Evolutionary conservation across 1,139 yeast species (phyloP).

Genomic region (Kurtzmaniella natalensis): DNA sequence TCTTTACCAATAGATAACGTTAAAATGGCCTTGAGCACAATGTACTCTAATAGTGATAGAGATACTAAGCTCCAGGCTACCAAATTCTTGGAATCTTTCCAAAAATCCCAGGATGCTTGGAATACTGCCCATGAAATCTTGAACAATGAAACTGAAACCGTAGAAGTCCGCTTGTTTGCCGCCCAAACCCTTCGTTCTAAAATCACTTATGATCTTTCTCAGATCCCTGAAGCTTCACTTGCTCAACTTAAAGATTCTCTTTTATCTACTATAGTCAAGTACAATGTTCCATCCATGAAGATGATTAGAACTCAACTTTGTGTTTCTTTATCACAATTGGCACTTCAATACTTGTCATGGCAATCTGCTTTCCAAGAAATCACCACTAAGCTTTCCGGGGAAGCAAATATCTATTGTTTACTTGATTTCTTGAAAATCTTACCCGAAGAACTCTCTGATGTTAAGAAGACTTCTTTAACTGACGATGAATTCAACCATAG

Average conservation of each 20-base stretch:
- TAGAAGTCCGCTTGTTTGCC: constrained; percentile 71
- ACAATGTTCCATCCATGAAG: constrained; percentile 38
- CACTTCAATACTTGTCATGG: constrained; percentile 79
- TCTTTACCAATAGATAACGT: constrained; percentile 19
- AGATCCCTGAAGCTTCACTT: constrained; percentile 52
- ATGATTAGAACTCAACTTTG: constrained; percentile 76
- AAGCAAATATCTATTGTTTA: constrained; percentile 17
- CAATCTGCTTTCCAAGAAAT: constrained; percentile 65
- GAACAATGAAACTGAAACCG: constrained; percentile 17
- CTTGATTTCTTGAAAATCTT: constrained; percentile 79
- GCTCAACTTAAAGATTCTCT: constrained; percentile 59
- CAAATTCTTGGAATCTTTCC: constrained; percentile 70
- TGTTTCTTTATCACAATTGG: constrained; percentile 74
- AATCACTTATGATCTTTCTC: constrained; percentile 77
- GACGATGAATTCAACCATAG: constrained; percentile 75
- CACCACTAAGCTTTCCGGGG: constrained; percentile 41
- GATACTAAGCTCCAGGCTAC: constrained; percentile 58
- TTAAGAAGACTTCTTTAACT: constrained; percentile 70
- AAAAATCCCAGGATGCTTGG: constrained; percentile 77
- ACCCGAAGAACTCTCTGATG: constrained; percentile 87
- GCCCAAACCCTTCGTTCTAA: constrained; percentile 89
- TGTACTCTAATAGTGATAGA: constrained; percentile 54
- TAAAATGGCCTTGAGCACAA: constrained; percentile 52
- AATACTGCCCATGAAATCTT: constrained; percentile 38
- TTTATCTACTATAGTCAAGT: constrained; percentile 49